Percentiles rank a stretch among this genome's conserved stretches.
Conservation (phyloP, 495 filamentous ascomycete species). For the Penicillium silybi region DNA sequence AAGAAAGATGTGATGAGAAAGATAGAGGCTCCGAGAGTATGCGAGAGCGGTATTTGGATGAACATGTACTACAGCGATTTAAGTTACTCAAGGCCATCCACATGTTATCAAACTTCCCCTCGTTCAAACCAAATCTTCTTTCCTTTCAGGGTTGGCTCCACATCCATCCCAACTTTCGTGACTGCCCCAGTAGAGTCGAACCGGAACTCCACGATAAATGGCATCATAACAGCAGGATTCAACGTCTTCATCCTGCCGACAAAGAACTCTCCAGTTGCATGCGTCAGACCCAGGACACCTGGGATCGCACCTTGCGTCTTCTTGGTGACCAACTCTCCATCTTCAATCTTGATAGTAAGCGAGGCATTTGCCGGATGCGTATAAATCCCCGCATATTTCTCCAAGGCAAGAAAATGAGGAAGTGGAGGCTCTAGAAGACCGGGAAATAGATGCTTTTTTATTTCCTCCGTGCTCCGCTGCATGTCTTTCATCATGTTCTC, state of each 20-base stretch:
- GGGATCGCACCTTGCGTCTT: constrained; percentile 1
- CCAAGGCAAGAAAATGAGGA: constrained; percentile 8
- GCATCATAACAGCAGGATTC: neutral
- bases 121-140: constrained; percentile 29
- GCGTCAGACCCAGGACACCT: neutral
- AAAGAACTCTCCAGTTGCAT: constrained; percentile 17
- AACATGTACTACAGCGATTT: too few relatives aligned
- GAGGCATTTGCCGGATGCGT: constrained; percentile 4
- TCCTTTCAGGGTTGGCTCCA: constrained; percentile 26
- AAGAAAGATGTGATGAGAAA: too few relatives aligned
- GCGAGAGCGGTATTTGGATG: too few relatives aligned
- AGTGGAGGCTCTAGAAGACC: constrained; percentile 9
- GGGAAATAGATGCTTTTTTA: constrained; percentile 9
- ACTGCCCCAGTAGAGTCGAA: constrained; percentile 32
- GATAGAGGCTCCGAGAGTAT: too few relatives aligned
- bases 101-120: neutral
- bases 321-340: neutral
- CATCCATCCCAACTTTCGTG: constrained; percentile 24
- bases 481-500: neutral
- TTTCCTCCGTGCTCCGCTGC: neutral
- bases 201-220: constrained; percentile 30
- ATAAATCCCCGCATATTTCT: constrained; percentile 16
- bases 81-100: neutral
- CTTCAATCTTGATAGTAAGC: neutral
- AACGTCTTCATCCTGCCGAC: constrained; percentile 4